A percentile compares a stretch with the other conserved stretches of the same genome.
Conservation (phyloP, 2,329 filamentous ascomycete species). For the Nothopassalora personata region DNA sequence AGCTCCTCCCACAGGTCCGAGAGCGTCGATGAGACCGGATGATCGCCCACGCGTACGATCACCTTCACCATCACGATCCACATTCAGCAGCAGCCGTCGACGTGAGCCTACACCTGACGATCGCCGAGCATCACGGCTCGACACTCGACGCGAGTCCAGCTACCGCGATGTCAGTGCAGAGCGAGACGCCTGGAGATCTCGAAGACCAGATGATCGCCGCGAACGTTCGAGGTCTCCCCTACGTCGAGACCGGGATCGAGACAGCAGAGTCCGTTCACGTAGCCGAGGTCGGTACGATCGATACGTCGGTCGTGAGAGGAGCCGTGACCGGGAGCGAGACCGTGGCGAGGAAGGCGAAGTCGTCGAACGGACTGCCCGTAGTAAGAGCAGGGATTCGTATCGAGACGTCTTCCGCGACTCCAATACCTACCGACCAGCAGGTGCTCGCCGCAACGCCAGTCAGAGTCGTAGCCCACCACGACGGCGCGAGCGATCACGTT, state of each 20-base stretch:
- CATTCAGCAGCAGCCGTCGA: conserved; percentile 21
- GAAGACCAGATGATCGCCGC: conserved; percentile 8
- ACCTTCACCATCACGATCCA: conserved; percentile 26
- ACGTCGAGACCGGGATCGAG: conserved; percentile 18
- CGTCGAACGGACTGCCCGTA: conserved; percentile 23
- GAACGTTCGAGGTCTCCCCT: conserved; percentile 12
- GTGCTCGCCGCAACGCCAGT: conserved; percentile 15
- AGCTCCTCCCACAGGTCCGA: conserved; percentile 15
- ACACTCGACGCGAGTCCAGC: conserved; percentile 20
- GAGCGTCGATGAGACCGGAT: conserved; percentile 11
- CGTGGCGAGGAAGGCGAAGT: conserved; percentile 29
- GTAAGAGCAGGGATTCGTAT: conserved; percentile 15
- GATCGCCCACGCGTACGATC: conserved; percentile 18
- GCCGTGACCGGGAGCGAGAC: conserved; percentile 39
- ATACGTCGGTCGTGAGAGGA: conserved; percentile 15
- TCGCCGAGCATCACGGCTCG: conserved; percentile 18
- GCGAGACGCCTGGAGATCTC: conserved; percentile 30
- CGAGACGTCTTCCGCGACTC: conserved; percentile 4
- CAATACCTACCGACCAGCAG: conserved; percentile 13
- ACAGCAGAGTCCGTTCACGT: conserved; percentile 5
- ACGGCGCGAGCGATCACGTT: conserved; percentile 17
- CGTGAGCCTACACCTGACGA: conserved; percentile 24
- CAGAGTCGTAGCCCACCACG: conserved; percentile 25
- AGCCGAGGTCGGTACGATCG: conserved; percentile 18
- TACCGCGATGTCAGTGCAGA: conserved; percentile 32